These are phyloP conservation scores for Scheffersomyces ergatensis DNA, from an alignment of 805 yeast species.

Conservation along the genomic window DNA sequence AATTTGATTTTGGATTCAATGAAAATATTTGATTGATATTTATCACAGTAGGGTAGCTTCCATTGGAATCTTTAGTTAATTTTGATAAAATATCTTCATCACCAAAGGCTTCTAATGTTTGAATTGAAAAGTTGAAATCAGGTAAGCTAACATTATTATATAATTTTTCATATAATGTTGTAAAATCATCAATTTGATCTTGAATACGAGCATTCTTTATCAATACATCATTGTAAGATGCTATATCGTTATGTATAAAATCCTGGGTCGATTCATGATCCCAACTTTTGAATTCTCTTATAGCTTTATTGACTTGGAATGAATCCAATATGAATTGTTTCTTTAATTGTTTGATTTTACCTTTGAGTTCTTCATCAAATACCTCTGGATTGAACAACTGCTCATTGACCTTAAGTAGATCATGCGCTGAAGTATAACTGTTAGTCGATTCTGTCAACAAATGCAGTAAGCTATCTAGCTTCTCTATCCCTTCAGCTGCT, in stretches of 20 bases:
- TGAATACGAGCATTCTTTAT: slow-evolving; percentile 29
- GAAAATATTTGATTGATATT: slow-evolving; percentile 24
- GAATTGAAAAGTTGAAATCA: slow-evolving; percentile 21
- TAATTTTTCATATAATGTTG: slow-evolving; percentile 20
- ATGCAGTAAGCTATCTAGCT: not conserved
- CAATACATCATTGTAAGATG: slow-evolving; percentile 26
- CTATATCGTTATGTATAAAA: slow-evolving; percentile 21
- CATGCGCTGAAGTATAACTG: slow-evolving; percentile 13
- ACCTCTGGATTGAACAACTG: slow-evolving; percentile 2
- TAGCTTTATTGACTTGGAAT: slow-evolving; percentile 28
- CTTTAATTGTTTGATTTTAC: slow-evolving; percentile 4
- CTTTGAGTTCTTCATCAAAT: slow-evolving; percentile 1
- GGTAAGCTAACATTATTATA: slow-evolving; percentile 24
- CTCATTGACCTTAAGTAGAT: slow-evolving; percentile 6
- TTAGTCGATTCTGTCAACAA: slow-evolving; percentile 3
- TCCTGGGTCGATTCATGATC: slow-evolving; percentile 14
- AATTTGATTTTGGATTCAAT: slow-evolving; percentile 17
- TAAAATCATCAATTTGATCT: slow-evolving; percentile 17
- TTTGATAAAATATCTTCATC: slow-evolving; percentile 14
- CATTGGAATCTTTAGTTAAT: slow-evolving; percentile 12
- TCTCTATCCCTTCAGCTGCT: slow-evolving; percentile 1
- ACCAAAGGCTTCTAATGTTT: slow-evolving; percentile 25
- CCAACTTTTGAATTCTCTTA: slow-evolving; percentile 27
- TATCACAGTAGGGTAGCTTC: slow-evolving; percentile 6
- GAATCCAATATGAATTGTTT: slow-evolving; percentile 31